These are phyloP conservation scores for Emergomyces pasteurianus DNA, from an alignment of 2,329 filamentous ascomycete genomes.

Conservation along the genomic window DNA sequence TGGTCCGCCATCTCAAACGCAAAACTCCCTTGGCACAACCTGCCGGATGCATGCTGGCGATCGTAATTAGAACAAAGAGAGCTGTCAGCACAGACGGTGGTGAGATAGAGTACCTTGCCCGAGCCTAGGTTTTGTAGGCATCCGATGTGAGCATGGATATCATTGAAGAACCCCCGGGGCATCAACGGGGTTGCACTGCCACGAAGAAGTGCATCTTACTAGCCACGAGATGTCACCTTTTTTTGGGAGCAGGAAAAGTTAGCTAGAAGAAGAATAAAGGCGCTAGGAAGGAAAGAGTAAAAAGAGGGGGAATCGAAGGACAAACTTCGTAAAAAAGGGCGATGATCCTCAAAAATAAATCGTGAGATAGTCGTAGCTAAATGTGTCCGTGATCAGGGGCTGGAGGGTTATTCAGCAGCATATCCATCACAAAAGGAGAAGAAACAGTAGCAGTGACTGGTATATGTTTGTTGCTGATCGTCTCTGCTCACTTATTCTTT, in stretches of 20 bases:
- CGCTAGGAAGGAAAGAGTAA: background rate
- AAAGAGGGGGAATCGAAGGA: background rate
- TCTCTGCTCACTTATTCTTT: no score
- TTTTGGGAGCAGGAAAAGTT: background rate
- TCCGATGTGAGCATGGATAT: background rate
- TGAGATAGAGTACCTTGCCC: no score
- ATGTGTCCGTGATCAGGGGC: background rate
- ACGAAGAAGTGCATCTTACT: background rate
- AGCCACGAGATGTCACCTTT: background rate
- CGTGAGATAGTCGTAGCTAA: no score
- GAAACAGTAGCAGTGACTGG: no score
- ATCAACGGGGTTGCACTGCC: background rate
- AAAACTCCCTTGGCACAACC: no score
- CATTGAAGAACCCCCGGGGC: no score
- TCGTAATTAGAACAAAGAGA: background rate
- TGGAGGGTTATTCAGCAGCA: background rate
- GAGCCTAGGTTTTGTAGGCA: no score
- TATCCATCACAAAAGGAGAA: no score
- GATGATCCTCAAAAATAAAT: background rate
- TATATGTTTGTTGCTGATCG: no score
- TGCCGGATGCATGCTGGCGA: background rate
- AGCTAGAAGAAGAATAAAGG: background rate
- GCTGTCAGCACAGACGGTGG: background rate
- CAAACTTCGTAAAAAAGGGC: background rate
- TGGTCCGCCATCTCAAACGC: no score